phyloP scores from a whole-genome alignment of 345 rosid genomes.

The Populus nigra region DNA sequence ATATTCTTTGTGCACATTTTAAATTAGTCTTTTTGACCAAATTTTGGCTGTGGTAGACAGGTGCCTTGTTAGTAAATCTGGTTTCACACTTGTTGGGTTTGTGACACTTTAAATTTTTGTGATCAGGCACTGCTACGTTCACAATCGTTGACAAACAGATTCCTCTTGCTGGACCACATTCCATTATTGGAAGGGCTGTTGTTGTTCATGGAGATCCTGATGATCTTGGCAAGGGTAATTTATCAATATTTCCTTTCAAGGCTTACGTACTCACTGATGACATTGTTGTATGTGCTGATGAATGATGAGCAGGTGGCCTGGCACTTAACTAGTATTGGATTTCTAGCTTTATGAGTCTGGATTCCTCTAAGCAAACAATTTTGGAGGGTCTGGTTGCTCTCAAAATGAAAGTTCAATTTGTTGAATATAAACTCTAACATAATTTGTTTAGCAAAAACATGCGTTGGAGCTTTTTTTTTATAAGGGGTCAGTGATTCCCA shows the following conservation, averaged over 20 bases:
- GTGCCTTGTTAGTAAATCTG: not conserved
- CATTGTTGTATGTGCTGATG: not conserved
- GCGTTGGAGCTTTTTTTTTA: not conserved
- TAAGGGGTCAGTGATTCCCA: not conserved
- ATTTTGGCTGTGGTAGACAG: not conserved
- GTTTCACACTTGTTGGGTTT: not conserved
- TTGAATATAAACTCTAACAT: not conserved
- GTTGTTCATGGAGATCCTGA: constrained; percentile 92
- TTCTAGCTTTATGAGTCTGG: not conserved
- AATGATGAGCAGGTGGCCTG: not conserved
- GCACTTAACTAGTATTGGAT: not conserved
- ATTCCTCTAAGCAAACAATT: not conserved
- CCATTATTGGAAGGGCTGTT: constrained; percentile 89
- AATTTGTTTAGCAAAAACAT: not conserved
- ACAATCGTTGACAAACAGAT: constrained; percentile 67
- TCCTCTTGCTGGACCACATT: constrained; percentile 73
- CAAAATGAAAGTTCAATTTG: not conserved
- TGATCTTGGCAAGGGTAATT: constrained; percentile 93
- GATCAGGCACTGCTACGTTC: constrained; percentile 65
- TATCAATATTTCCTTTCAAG: not conserved
- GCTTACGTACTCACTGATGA: not conserved
- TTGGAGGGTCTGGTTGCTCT: not conserved
- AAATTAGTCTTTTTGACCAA: not conserved
- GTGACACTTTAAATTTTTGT: constrained; percentile 6
- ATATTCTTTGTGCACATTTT: not conserved